Evolutionary conservation across 75 land plant genomes (phyloP).

Genomic region (Gnetum montanum): DNA sequence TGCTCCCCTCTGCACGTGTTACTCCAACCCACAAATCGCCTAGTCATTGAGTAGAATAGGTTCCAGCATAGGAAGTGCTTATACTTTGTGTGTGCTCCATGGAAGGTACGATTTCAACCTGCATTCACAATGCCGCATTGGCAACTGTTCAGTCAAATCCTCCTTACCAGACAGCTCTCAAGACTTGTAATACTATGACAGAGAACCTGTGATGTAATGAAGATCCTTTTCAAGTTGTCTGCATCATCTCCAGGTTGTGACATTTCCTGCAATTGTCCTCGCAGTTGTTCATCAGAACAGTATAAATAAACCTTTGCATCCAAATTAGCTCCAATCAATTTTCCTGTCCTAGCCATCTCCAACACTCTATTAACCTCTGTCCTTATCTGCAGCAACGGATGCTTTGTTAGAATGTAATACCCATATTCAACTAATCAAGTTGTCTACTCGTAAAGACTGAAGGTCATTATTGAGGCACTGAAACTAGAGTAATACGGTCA

Average conservation of each 20-base stretch:
- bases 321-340: slow-evolving; percentile 86
- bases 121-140: too few species aligned
- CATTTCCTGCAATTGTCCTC: slow-evolving; percentile 31
- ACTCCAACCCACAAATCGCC: slow-evolving; percentile 81
- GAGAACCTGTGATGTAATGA: slow-evolving; percentile 66
- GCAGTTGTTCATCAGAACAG: slow-evolving; percentile 23
- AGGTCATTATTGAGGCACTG: too few species aligned
- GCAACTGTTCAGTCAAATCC: too few species aligned
- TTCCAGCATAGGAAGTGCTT: slow-evolving; percentile 36
- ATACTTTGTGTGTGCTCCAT: slow-evolving; percentile 10
- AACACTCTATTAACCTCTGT: slow-evolving; percentile 84
- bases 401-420: too few species aligned
- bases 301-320: slow-evolving; percentile 90
- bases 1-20: slow-evolving; percentile 70
- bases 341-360: slow-evolving; percentile 66
- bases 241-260: slow-evolving; percentile 47
- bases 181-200: too few species aligned
- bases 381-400: slow-evolving; percentile 20
- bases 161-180: too few species aligned
- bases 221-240: slow-evolving; percentile 68
- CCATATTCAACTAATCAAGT: too few species aligned
- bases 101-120: slow-evolving; percentile 56
- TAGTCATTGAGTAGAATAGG: slow-evolving; percentile 26
- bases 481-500: too few species aligned
- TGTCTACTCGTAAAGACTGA: too few species aligned